These are phyloP conservation scores for Helicocarpus griseus DNA, from an alignment of 2,329 filamentous ascomycete species.

Conservation along the genomic window DNA sequence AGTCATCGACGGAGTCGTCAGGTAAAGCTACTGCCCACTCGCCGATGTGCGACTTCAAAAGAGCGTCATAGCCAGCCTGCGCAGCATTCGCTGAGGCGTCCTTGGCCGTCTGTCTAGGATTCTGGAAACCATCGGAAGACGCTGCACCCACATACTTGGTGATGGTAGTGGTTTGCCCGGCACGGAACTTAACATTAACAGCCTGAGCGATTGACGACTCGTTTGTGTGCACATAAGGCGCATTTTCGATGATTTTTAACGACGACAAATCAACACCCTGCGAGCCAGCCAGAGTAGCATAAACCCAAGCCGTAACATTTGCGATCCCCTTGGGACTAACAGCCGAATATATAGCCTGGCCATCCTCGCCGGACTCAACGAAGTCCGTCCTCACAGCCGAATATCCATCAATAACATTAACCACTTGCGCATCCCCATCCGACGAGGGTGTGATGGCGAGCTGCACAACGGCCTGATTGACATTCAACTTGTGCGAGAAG, in stretches of 20 bases:
- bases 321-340: slow-evolving; percentile 53
- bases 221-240: slow-evolving; percentile 45
- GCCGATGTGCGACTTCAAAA: slow-evolving; percentile 46
- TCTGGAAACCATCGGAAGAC: slow-evolving; percentile 56
- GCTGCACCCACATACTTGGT: slow-evolving; percentile 61
- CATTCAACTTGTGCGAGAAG: slow-evolving; percentile 53
- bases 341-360: slow-evolving; percentile 52
- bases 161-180: slow-evolving; percentile 45
- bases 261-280: slow-evolving; percentile 34
- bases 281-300: slow-evolving; percentile 34
- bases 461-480: slow-evolving; percentile 53
- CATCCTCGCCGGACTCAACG: slow-evolving; percentile 46
- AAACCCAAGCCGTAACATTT: slow-evolving; percentile 54
- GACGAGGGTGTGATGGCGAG: slow-evolving; percentile 47
- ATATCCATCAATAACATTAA: slow-evolving; percentile 58
- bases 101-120: slow-evolving; percentile 47
- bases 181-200: slow-evolving; percentile 43
- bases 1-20: slow-evolving; percentile 53
- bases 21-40: slow-evolving; percentile 57
- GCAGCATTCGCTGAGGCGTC: slow-evolving; percentile 44
- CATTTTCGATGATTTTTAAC: slow-evolving; percentile 35
- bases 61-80: slow-evolving; percentile 44
- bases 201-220: slow-evolving; percentile 56
- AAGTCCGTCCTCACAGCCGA: slow-evolving; percentile 57
- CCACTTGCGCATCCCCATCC: slow-evolving; percentile 48